Base-by-base conservation (phyloP, 1,284 basidiomycete species). In the Puccinia novopanici region DNA sequence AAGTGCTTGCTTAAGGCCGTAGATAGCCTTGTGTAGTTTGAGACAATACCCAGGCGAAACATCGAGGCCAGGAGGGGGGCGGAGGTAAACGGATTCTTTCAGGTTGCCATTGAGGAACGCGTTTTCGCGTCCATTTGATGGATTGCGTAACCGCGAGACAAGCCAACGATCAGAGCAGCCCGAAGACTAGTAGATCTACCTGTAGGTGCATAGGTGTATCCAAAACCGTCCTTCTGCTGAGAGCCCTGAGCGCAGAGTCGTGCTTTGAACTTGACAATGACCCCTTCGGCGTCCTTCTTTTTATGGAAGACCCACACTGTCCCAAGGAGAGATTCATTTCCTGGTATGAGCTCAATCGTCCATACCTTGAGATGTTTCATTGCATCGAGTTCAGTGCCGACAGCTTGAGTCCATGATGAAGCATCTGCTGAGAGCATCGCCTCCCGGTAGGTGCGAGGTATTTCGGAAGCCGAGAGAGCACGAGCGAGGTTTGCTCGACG, bases 101-200 rank as follows among this genome's bases (percentile, higher is more conserved):
- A 57, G 74, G 2, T 27, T 48, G 1, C 55, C 57, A 45, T 75
- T 75, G 0, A 75, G 45, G 50, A 75, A 75, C 5, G 55, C 59
- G 17, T 24, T 50, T 19, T 57, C 57, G 40, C 3, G 24, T 74
- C 72, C 72, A 74, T 74, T 10, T 55, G 54, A 2, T 45, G 27
- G 8, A 63, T 42, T 3, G 55, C 22, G 9, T 59, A 59, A 1
- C 55, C 3, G 1, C 30, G 10, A 1, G n/a, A 59, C 12, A 59
- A 22, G 9, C 55, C 30, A 30, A 59, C n/a, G 12, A 30, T 10
- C 10, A 59, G 22, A 10, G 30, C 30, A 30, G 55, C 30, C 13
- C 30, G 2, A 59, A 59, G 55, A 59, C n/a, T 24, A 2, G 55
- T 24, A 59, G 55, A 59, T 5, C 55, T 12, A 2, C 30, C 55